A percentile compares a stretch with the other conserved stretches of the same genome.
Conservation (phyloP, 805 yeast genomes). For the Candida broadrunensis region DNA sequence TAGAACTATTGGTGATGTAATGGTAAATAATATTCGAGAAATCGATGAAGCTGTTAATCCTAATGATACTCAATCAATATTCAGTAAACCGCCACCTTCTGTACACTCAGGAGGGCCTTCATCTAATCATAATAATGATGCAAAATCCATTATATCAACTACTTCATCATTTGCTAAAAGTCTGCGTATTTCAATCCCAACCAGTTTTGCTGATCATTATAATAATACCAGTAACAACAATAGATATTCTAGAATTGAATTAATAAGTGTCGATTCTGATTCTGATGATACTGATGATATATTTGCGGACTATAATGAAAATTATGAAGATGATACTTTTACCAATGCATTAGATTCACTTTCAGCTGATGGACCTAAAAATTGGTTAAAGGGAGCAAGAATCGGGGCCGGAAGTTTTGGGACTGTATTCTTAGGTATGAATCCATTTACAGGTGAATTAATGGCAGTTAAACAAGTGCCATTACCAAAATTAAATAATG, state of each 20-base stretch:
- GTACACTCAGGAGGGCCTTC: neutral
- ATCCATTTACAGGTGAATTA: slow-evolving; percentile 86
- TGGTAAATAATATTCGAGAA: slow-evolving; percentile 54
- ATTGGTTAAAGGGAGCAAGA: slow-evolving; percentile 91
- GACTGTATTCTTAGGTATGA: slow-evolving; percentile 87
- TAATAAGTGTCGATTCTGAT: slow-evolving; percentile 40
- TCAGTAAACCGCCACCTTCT: slow-evolving; percentile 20
- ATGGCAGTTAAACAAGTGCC: slow-evolving; percentile 97
- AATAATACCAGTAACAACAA: slow-evolving; percentile 17
- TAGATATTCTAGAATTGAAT: slow-evolving; percentile 46
- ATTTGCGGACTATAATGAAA: slow-evolving; percentile 19
- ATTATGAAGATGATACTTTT: slow-evolving; percentile 4
- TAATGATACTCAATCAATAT: slow-evolving; percentile 22
- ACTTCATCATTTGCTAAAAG: slow-evolving; percentile 8
- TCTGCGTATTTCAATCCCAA: slow-evolving; percentile 24
- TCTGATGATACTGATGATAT: slow-evolving; percentile 41
- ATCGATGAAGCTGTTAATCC: slow-evolving; percentile 44
- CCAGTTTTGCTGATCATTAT: slow-evolving; percentile 22
- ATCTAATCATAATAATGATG: slow-evolving; percentile 12
- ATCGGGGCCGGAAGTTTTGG: slow-evolving; percentile 97
- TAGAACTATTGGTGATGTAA: slow-evolving; percentile 63
- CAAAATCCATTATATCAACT: slow-evolving; percentile 12
- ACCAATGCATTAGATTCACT: slow-evolving; percentile 2
- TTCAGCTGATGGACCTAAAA: slow-evolving; percentile 45
- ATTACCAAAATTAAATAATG: slow-evolving; percentile 46